Conservation (phyloP, 2,329 filamentous ascomycete genomes). For the Pseudogymnoascus sp. region DNA sequence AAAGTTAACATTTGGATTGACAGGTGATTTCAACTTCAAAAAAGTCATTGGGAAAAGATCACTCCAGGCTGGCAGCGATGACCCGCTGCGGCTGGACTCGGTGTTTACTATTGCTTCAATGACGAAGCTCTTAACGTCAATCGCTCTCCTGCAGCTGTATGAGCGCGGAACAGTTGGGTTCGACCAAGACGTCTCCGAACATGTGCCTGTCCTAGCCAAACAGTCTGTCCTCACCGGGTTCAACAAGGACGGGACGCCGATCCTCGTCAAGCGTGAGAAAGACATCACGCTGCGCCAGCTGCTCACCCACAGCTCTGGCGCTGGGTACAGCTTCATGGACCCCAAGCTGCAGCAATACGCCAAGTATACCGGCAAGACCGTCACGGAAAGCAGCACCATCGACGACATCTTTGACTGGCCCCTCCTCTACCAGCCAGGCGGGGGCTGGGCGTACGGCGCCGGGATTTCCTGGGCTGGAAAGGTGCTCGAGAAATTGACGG, state of each 20-base stretch:
- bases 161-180: not conserved
- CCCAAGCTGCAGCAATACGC: not conserved
- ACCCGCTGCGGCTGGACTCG: not conserved
- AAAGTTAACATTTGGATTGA: not conserved
- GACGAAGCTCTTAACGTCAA: not conserved
- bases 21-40: not conserved
- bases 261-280: constrained; percentile 23
- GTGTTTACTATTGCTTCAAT: not conserved
- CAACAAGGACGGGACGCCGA: not conserved
- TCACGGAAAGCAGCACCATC: not conserved
- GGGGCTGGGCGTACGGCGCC: constrained; percentile 35
- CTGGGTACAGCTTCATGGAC: constrained; percentile 46
- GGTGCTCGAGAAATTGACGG: constrained; percentile 6
- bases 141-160: not conserved
- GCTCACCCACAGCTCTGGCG: constrained; percentile 46
- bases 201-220: not conserved
- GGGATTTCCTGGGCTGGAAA: constrained; percentile 40
- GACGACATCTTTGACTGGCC: constrained; percentile 17
- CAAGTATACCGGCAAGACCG: not conserved
- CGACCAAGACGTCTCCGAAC: not conserved
- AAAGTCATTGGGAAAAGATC: not conserved
- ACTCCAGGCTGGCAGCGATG: not conserved
- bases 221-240: not conserved
- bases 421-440: constrained; percentile 55
- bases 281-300: constrained; percentile 51